Evolutionary conservation across 163 green algal species (phyloP).

Genomic region (Volvox carteri): DNA sequence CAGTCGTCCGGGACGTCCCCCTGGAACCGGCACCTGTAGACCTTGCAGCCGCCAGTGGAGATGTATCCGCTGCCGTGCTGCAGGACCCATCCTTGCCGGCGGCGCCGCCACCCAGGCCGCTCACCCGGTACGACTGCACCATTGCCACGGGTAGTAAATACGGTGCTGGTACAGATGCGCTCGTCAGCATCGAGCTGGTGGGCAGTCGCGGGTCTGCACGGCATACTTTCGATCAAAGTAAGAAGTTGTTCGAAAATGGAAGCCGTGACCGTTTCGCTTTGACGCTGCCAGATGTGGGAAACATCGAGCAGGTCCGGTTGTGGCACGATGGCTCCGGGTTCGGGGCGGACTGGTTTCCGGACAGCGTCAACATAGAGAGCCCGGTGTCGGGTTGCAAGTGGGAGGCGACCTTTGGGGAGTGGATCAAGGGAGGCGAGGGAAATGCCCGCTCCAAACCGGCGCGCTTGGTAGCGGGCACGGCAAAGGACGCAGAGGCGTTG

Average conservation of each 20-base stretch:
- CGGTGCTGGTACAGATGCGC: conserved; percentile 71
- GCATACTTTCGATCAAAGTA: conserved; percentile 58
- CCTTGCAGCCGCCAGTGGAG: neutral
- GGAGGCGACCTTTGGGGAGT: conserved; percentile 59
- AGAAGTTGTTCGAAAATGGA: conserved; percentile 61
- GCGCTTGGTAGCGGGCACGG: conserved; percentile 43
- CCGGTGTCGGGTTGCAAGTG: conserved; percentile 49
- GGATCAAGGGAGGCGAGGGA: conserved; percentile 61
- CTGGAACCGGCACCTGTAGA: conserved; percentile 7
- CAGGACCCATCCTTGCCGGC: neutral
- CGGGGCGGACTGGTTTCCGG: conserved; percentile 56
- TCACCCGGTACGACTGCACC: conserved; percentile 52
- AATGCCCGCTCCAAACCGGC: conserved; percentile 26
- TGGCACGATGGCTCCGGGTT: conserved; percentile 58
- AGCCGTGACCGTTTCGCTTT: conserved; percentile 57
- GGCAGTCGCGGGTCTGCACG: conserved; percentile 20
- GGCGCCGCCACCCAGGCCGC: conserved; percentile 19
- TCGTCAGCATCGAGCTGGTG: conserved; percentile 75
- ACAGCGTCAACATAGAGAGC: conserved; percentile 42
- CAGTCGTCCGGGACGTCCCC: conserved; percentile 58
- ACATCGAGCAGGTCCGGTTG: conserved; percentile 36
- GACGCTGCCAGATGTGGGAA: conserved; percentile 60
- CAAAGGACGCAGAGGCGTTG: conserved; percentile 3
- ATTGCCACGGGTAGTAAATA: conserved; percentile 73
- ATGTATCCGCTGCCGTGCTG: neutral